phyloP scores from a whole-genome alignment of 805 yeast genomes.

The Sugiyamaella qingdaonensis region DNA sequence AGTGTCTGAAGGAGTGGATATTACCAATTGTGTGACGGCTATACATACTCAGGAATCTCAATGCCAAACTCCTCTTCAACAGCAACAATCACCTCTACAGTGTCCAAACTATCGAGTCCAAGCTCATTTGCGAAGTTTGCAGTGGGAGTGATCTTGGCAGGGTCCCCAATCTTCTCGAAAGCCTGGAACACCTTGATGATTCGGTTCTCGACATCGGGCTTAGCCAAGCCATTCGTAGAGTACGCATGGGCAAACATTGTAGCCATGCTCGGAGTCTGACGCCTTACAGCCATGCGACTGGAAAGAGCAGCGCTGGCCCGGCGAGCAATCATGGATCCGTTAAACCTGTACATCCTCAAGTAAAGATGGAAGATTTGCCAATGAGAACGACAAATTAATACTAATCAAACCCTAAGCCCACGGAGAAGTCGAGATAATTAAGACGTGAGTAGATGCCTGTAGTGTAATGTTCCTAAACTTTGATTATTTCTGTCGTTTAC shows the following conservation, averaged over 20 bases:
- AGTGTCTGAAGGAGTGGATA: not conserved
- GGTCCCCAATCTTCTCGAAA: conserved; percentile 43
- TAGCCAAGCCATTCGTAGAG: conserved; percentile 58
- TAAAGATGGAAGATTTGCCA: conserved; percentile 4
- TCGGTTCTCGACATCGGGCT: conserved; percentile 77
- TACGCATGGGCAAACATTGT: conserved; percentile 32
- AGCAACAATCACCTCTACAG: conserved; percentile 90
- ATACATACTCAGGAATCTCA: conserved; percentile 49
- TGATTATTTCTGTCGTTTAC: too few relatives aligned
- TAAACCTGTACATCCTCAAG: conserved; percentile 9
- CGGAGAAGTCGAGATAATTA: too few relatives aligned
- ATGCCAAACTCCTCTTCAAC: conserved; percentile 75
- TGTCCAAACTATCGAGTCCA: conserved; percentile 84
- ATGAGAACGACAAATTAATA: not conserved
- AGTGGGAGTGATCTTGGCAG: conserved; percentile 34
- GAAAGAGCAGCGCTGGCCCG: conserved; percentile 20
- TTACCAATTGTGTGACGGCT: not conserved
- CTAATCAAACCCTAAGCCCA: too few relatives aligned
- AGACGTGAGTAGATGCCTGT: too few relatives aligned
- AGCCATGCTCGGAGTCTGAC: conserved; percentile 8
- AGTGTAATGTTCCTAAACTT: too few relatives aligned
- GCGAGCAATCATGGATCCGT: conserved; percentile 20
- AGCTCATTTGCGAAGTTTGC: conserved; percentile 48
- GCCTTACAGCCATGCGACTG: conserved; percentile 19
- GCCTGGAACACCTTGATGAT: conserved; percentile 72